A percentile compares a stretch with the other conserved stretches of the same genome.
Conservation (phyloP, 306 rosid species). For the Ziziphus jujuba region DNA sequence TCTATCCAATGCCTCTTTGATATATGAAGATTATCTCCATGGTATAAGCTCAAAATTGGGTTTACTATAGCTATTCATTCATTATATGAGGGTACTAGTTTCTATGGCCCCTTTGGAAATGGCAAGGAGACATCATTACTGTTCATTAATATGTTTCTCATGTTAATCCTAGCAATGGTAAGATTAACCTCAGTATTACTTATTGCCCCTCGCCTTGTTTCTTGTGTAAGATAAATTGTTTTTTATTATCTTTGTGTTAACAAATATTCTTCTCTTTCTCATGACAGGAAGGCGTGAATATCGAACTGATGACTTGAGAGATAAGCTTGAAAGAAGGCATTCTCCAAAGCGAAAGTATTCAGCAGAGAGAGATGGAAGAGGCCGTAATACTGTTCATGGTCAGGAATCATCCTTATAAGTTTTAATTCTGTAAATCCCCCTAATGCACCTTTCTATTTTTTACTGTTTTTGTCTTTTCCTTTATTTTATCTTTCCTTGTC, state of each 20-base stretch:
- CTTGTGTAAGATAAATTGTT: conserved; percentile 21
- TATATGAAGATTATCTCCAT: conserved; percentile 45
- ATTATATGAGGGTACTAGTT: conserved; percentile 47
- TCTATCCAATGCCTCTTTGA: conserved; percentile 48
- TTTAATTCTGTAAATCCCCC: conserved; percentile 10
- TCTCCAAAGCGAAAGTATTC: conserved; percentile 61
- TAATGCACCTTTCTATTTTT: conserved; percentile 13
- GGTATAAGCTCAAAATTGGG: conserved; percentile 54
- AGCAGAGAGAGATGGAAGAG: conserved; percentile 67
- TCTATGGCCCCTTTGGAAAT: conserved; percentile 56
- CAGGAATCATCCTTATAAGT: conserved; percentile 28
- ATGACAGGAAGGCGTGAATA: conserved; percentile 69
- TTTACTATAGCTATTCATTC: conserved; percentile 46
- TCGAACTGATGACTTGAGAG: conserved; percentile 75
- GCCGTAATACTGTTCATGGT: conserved; percentile 57
- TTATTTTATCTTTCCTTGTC: conserved; percentile 17
- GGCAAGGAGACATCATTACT: conserved; percentile 62
- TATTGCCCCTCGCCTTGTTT: conserved; percentile 13
- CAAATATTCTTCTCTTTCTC: conserved; percentile 28
- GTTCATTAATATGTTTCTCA: conserved; percentile 74
- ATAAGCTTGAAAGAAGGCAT: conserved; percentile 68
- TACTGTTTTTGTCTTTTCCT: conserved; percentile 3
- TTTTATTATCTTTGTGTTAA: conserved; percentile 19
- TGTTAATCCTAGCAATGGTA: conserved; percentile 71
- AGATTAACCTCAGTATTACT: conserved; percentile 51